These are phyloP conservation scores for Aureobasidium sp. DNA, from an alignment of 2,329 filamentous ascomycete species.

Conservation along the genomic window DNA sequence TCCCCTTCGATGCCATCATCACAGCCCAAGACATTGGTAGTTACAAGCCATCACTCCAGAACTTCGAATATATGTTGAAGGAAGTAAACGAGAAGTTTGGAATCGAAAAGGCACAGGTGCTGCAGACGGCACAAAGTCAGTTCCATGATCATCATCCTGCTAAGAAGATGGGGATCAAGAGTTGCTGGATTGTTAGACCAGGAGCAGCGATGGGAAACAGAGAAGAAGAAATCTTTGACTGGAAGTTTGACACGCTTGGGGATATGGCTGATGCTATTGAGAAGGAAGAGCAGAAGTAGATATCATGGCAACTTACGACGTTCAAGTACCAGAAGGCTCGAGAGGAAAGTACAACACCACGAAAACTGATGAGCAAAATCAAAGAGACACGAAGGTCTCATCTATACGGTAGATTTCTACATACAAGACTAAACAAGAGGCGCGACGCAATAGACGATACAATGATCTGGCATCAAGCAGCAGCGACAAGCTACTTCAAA, in stretches of 20 bases:
- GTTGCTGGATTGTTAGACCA: slow-evolving; percentile 56
- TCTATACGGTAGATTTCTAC: slow-evolving; percentile 15
- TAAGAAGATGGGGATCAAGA: slow-evolving; percentile 52
- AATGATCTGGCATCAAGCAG: not conserved
- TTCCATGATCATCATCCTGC: slow-evolving; percentile 62
- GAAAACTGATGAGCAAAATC: not conserved
- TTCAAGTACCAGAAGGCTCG: not conserved
- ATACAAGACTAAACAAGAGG: slow-evolving; percentile 3
- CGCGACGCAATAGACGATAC: not conserved
- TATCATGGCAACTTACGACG: too few species aligned
- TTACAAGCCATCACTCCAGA: slow-evolving; percentile 60
- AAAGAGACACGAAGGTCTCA: not conserved
- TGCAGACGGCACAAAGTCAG: slow-evolving; percentile 64
- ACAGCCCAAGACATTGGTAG: slow-evolving; percentile 64
- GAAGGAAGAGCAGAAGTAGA: slow-evolving; percentile 19
- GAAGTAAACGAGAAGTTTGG: slow-evolving; percentile 50
- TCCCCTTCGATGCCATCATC: slow-evolving; percentile 57
- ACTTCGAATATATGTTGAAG: slow-evolving; percentile 60
- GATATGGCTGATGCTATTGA: slow-evolving; percentile 56
- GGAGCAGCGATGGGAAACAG: slow-evolving; percentile 42
- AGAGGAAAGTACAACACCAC: not conserved
- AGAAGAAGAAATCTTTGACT: slow-evolving; percentile 41
- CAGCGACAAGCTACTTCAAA: slow-evolving; percentile 25
- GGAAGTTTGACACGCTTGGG: slow-evolving; percentile 52
- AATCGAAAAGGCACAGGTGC: slow-evolving; percentile 48